Evolutionary conservation across 2,329 filamentous ascomycete species (phyloP), one percentile per base, ranked within the genome.

Genomic region (Trichoderma cornu-damae): DNA sequence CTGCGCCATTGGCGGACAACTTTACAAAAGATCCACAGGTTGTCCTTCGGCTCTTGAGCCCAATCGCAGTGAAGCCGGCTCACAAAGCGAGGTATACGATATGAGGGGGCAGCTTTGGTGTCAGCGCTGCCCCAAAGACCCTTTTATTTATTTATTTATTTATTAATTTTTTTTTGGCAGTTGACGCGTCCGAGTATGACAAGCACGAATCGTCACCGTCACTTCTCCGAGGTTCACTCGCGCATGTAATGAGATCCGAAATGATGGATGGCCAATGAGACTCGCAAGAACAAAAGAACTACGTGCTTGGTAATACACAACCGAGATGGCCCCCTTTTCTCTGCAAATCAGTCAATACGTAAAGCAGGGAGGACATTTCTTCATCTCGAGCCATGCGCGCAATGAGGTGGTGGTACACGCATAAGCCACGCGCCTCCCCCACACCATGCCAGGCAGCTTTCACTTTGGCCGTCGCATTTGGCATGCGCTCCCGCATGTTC

Each of bases 21-120:
- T 18, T 54, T 54, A 26, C 50, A 54, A 54, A 54, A 46, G 50
- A 30, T 44, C 48, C 48, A 38, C 48, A 26, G 24, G 40, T 20
- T 20, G 24, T 12, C 28, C 49, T 46, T 40, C 40, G 20, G 32
- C 38, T 37, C 40, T 46, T 37, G 28, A 54, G 30, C 50, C 50
- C 50, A 28, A 35, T 43, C 20, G 12, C n/a, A 34, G 9, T 11
- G 20, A 26, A 16, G 22, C 22, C 20, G 7, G 28, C 28, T 28
- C 35, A 18, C 16, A 54, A 54, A 54, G 30, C 50, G 50, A 54
- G 50, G 46, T 54, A 54, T 54, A 54, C 50, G 50, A 54, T 20
- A 54, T 40, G 50, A 54, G 20, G 50, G 32, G 20, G 38, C 20
- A 6, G 2, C 5, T 12, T 44, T 46, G 32, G 50, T 22, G 50